These are phyloP conservation scores for Xylaria sp. DNA, from an alignment of 2,329 filamentous ascomycete species.

Conservation along the genomic window DNA sequence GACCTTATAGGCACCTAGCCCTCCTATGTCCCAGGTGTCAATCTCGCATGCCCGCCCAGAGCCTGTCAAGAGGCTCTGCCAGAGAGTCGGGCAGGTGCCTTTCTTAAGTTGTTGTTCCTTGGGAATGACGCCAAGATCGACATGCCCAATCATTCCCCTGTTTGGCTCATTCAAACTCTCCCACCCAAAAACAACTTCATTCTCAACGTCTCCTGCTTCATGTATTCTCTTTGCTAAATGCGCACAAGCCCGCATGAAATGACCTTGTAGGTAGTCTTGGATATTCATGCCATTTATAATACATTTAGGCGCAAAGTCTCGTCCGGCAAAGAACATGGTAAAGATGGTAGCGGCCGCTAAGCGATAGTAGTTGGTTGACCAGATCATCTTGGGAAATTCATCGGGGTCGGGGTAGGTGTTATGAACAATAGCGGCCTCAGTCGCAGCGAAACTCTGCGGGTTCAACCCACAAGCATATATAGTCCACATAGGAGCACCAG, in stretches of 20 bases:
- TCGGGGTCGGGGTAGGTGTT: slow-evolving; percentile 90
- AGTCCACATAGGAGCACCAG: slow-evolving; percentile 97
- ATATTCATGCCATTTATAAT: slow-evolving; percentile 96
- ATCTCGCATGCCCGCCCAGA: slow-evolving; percentile 90
- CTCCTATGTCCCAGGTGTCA: slow-evolving; percentile 92
- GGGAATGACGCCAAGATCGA: slow-evolving; percentile 83
- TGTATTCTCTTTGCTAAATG: slow-evolving; percentile 86
- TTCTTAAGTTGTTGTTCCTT: slow-evolving; percentile 91
- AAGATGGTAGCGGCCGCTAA: slow-evolving; percentile 91
- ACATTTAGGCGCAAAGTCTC: slow-evolving; percentile 93
- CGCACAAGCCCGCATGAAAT: slow-evolving; percentile 82
- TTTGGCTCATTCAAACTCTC: slow-evolving; percentile 97
- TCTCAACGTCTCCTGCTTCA: slow-evolving; percentile 87
- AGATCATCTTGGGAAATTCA: slow-evolving; percentile 97
- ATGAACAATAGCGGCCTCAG: slow-evolving; percentile 92
- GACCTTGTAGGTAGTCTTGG: slow-evolving; percentile 90
- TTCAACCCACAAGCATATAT: slow-evolving; percentile 93
- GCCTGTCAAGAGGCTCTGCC: slow-evolving; percentile 92
- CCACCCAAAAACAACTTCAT: slow-evolving; percentile 91
- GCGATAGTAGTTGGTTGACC: slow-evolving; percentile 96
- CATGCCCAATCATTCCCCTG: slow-evolving; percentile 83
- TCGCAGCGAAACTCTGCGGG: slow-evolving; percentile 83
- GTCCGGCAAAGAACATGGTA: slow-evolving; percentile 91
- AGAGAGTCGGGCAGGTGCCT: slow-evolving; percentile 90
- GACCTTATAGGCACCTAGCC: slow-evolving; percentile 89